Conservation (phyloP, 2,329 filamentous ascomycete species). For the Colletotrichum eleusines region DNA sequence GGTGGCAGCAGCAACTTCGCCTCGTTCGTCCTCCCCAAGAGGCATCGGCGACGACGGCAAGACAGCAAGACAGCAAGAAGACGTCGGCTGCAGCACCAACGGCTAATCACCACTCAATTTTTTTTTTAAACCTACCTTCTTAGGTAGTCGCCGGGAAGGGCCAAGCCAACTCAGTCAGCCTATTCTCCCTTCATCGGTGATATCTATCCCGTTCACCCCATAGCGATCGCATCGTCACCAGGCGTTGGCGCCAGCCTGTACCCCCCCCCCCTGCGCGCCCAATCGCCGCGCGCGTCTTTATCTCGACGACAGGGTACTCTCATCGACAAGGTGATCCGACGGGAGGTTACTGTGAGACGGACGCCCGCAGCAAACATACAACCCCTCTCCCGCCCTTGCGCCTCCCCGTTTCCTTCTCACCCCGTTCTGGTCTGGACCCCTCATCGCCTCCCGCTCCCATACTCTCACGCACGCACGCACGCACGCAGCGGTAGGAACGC, state of each 20-base stretch:
- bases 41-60: too few species aligned
- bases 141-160: too few species aligned
- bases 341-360: neutral
- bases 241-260: constrained; percentile 26
- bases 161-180: too few species aligned
- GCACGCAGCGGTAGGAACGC: neutral
- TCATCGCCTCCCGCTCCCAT: neutral
- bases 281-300: constrained; percentile 31
- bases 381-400: constrained; percentile 13
- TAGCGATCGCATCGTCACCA: constrained; percentile 27
- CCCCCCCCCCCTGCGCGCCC: constrained; percentile 22
- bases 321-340: constrained; percentile 7
- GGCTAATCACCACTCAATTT: too few species aligned
- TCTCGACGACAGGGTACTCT: constrained; percentile 34
- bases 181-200: too few species aligned
- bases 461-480: neutral
- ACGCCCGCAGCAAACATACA: constrained; percentile 24
- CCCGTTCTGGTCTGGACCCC: neutral
- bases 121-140: too few species aligned
- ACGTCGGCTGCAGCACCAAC: too few species aligned
- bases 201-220: too few species aligned
- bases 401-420: constrained; percentile 6
- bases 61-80: too few species aligned
- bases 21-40: too few species aligned
- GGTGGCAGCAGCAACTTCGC: too few species aligned